These are phyloP conservation scores for Tetrahymena thermophila DNA, from an alignment of 73 alveolate species.

Conservation along the genomic window DNA sequence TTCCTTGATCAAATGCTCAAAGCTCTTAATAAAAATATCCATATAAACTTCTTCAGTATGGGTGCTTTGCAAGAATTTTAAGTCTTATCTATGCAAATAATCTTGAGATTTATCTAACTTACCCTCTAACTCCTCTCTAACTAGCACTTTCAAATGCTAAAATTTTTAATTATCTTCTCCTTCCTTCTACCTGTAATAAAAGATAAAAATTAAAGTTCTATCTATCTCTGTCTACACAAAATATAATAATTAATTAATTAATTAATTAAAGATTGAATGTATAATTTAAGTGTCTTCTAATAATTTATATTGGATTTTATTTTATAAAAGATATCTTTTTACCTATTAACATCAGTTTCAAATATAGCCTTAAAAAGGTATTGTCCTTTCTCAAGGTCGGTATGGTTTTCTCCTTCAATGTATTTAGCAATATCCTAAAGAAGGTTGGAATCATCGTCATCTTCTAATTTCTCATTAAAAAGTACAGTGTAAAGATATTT, in stretches of 20 bases:
- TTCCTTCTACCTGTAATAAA: conserved; percentile 17
- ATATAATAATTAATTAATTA: too few relatives aligned
- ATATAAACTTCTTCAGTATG: neutral
- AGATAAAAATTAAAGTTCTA: neutral
- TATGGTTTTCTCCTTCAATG: neutral
- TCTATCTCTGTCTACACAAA: neutral
- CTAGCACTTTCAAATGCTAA: conserved; percentile 15
- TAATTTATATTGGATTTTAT: neutral
- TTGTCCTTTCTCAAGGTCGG: neutral
- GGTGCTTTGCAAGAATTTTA: neutral
- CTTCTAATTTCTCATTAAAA: conserved; percentile 48
- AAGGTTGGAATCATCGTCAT: conserved; percentile 34
- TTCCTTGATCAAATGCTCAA: neutral
- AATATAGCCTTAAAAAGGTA: neutral
- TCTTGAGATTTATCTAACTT: neutral
- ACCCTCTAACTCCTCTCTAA: neutral
- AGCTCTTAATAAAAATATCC: neutral
- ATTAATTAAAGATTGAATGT: too few relatives aligned
- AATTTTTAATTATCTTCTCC: conserved; percentile 38
- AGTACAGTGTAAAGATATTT: conserved; percentile 78
- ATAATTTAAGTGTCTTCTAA: neutral
- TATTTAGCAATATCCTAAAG: conserved; percentile 49
- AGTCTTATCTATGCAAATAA: neutral
- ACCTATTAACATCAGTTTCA: neutral
- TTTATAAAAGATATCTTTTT: neutral